Evolutionary conservation across 2,329 filamentous ascomycete species (phyloP), one percentile per base, ranked within the genome.

Genomic region (Coniosporium uncinatum): DNA sequence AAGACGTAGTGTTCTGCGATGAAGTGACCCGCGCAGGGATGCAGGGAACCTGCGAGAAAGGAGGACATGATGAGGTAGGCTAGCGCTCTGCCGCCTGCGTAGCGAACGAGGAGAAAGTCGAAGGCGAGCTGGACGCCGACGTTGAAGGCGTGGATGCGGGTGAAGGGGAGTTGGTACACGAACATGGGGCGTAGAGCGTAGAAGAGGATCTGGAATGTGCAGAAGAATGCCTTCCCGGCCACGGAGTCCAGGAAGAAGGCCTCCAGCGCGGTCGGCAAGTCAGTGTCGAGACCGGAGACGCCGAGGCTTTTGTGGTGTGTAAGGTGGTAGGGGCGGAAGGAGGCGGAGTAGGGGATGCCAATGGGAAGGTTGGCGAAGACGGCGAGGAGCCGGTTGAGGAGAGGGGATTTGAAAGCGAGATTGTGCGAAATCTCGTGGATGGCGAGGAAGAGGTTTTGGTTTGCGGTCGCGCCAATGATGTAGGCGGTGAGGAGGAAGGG

Each of bases 361-460:
- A 98, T 98, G 37, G 93, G 93, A 36, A 98, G 71, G 64, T 98
- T 98, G 46, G 93, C 93, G 59, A 96, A 80, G 46, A 98, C 86
- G 50, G 93, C 93, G 49, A 97, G 76, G 40, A 95, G 59, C 17
- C 93, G 76, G 67, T 98, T 98, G 46, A 81, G 83, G 33, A 82
- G 61, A 2, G 87, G 76, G 20, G 81, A 90, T 51, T 80, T 81
- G 74, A 97, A 97, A 27, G 91, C 93, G 48, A 98, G 75, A 61
- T 98, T 98, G 70, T 98, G 93, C 14, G 88, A 95, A 62, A 98
- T 97, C 68, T 98, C 93, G 70, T 98, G 93, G 58, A 98, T 98
- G 44, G 93, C 89, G 33, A 98, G 81, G 71, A 98, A 98, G 39
- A 97, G 79, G 65, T 98, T 98, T 73, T 98, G 93, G 73, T 97